Evolutionary conservation across 2,329 filamentous ascomycete species (phyloP).

Genomic region (Fusarium nisikadoi): DNA sequence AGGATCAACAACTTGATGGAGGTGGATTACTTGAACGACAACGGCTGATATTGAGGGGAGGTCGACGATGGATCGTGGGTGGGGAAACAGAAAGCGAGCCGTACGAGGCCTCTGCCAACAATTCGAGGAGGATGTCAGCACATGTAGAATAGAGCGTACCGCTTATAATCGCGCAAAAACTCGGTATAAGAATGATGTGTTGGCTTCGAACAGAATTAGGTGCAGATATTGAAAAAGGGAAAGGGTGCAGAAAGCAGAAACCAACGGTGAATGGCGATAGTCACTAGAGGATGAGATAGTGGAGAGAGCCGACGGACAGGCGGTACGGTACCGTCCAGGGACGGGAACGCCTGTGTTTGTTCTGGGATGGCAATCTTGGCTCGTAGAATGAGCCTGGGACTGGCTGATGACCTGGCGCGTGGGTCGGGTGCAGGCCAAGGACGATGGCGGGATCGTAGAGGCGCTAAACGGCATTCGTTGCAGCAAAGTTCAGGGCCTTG

Average conservation of each 20-base stretch:
- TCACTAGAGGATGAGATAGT: slow-evolving; percentile 31
- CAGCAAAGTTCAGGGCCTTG: slow-evolving; percentile 33
- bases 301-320: slow-evolving; percentile 31
- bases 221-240: slow-evolving; percentile 25
- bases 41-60: slow-evolving; percentile 36
- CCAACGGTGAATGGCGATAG: slow-evolving; percentile 36
- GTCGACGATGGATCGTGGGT: slow-evolving; percentile 30
- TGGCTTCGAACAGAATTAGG: slow-evolving; percentile 2
- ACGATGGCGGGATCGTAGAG: slow-evolving; percentile 44
- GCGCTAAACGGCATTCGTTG: slow-evolving; percentile 46
- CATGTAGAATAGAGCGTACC: slow-evolving; percentile 28
- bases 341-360: slow-evolving; percentile 35
- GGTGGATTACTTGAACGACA: slow-evolving; percentile 15
- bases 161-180: slow-evolving; percentile 2
- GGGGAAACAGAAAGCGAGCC: slow-evolving; percentile 28
- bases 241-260: slow-evolving; percentile 36
- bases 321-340: slow-evolving; percentile 35
- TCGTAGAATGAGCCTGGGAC: slow-evolving; percentile 23
- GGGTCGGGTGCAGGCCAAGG: slow-evolving; percentile 37
- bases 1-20: slow-evolving; percentile 25
- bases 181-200: slow-evolving; percentile 4
- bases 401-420: slow-evolving; percentile 38
- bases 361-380: slow-evolving; percentile 39
- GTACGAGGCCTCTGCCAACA: slow-evolving; percentile 32
- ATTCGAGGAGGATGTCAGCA: slow-evolving; percentile 38